Evolutionary conservation across 352 stramenopile genomes (phyloP).

Genomic region (Globisporangium okanoganense): DNA sequence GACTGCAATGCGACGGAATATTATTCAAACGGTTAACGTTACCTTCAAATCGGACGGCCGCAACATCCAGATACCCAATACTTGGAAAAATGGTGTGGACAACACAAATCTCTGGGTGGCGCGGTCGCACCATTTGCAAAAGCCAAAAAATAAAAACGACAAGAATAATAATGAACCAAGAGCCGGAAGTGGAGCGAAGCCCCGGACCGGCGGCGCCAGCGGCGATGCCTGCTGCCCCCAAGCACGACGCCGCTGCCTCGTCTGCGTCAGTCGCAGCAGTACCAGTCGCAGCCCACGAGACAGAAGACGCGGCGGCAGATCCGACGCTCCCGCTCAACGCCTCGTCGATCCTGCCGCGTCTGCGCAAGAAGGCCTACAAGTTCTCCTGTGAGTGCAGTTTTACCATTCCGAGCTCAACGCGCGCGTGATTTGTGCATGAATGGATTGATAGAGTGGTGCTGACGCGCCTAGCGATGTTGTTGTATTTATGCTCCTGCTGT

Average conservation of each 20-base stretch:
- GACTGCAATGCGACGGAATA: too few species aligned
- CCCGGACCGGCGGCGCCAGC: neutral
- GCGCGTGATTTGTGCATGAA: neutral
- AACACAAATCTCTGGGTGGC: too few species aligned
- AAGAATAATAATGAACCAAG: slow-evolving; percentile 1
- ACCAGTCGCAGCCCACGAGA: neutral
- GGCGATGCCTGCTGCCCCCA: neutral
- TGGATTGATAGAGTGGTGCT: neutral
- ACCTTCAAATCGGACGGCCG: too few species aligned
- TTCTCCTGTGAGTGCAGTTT: slow-evolving; percentile 16
- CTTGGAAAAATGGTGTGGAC: too few species aligned
- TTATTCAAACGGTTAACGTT: too few species aligned
- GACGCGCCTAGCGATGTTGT: neutral
- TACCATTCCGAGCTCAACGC: neutral
- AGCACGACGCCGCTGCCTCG: neutral
- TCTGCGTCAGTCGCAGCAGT: neutral
- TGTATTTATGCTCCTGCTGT: neutral
- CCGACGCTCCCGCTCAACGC: slow-evolving; percentile 12
- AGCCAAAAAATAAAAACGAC: too few species aligned
- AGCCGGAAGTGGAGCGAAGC: slow-evolving; percentile 7
- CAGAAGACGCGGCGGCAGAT: neutral
- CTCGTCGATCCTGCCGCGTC: slow-evolving; percentile 17
- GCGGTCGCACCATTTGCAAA: too few species aligned
- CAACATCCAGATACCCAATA: too few species aligned
- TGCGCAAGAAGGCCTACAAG: slow-evolving; percentile 20